phyloP scores from a whole-genome alignment of 1,284 basidiomycete genomes.

The Cutaneotrichosporon cutaneum region DNA sequence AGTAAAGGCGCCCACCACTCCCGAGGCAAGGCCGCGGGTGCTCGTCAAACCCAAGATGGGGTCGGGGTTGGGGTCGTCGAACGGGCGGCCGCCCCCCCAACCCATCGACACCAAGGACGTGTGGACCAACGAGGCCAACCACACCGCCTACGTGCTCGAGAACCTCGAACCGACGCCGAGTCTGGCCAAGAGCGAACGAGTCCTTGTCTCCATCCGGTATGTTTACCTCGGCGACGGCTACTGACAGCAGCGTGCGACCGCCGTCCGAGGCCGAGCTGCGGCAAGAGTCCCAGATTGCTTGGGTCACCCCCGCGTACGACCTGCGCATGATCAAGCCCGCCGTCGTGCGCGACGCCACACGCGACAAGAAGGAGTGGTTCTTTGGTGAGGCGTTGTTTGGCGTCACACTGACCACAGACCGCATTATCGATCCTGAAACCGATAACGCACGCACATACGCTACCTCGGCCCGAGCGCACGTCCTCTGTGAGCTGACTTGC shows the following conservation, averaged over 20 bases:
- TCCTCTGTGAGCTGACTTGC: conserved; percentile 56
- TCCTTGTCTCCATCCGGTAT: conserved; percentile 80
- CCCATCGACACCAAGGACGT: conserved; percentile 10
- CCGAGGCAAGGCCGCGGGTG: conserved; percentile 44
- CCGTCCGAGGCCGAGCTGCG: conserved; percentile 54
- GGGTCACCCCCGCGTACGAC: conserved; percentile 43
- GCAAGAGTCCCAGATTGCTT: conserved; percentile 34
- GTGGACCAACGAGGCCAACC: conserved; percentile 10
- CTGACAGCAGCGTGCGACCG: conserved; percentile 64
- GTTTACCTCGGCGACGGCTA: conserved; percentile 8
- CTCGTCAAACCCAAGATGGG: conserved; percentile 28
- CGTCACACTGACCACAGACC: conserved; percentile 53
- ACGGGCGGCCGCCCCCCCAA: neutral
- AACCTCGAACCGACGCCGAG: conserved; percentile 17
- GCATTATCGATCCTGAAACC: conserved; percentile 56
- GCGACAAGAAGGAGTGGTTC: conserved; percentile 50
- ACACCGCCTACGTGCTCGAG: conserved; percentile 22
- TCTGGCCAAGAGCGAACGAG: conserved; percentile 62
- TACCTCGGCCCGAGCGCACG: conserved; percentile 78
- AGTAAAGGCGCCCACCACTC: conserved; percentile 45
- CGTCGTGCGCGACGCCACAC: conserved; percentile 35
- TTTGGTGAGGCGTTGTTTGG: conserved; percentile 55
- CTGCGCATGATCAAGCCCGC: conserved; percentile 43
- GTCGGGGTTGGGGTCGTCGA: neutral
- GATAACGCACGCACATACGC: conserved; percentile 81